Conservation (phyloP, 768 basidiomycete species). For the Leucocoprinus birnbaumii region DNA sequence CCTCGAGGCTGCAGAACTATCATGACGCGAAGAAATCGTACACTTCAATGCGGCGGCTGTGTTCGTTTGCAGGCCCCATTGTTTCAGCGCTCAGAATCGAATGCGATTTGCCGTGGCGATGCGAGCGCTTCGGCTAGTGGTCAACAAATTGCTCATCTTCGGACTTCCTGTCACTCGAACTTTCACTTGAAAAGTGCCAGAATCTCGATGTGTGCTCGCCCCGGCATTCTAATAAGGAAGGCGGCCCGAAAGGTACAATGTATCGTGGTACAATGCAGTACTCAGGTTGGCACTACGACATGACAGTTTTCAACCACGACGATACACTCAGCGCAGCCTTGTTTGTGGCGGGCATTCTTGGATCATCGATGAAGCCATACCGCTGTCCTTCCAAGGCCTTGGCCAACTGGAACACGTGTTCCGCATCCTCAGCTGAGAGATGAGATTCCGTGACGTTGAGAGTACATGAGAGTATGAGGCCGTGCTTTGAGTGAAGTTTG, state of each 20-base stretch:
- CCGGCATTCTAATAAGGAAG: too few relatives aligned
- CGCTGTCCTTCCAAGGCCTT: conserved; percentile 23
- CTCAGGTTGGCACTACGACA: neutral
- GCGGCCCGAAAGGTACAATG: too few relatives aligned
- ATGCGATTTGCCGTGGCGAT: neutral
- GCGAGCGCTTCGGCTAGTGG: neutral
- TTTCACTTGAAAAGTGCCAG: neutral
- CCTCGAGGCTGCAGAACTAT: too few relatives aligned
- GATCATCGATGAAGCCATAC: conserved; percentile 29
- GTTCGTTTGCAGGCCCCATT: too few relatives aligned
- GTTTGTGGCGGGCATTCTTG: neutral
- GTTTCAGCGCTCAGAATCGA: too few relatives aligned
- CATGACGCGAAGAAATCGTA: too few relatives aligned
- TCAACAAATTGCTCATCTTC: too few relatives aligned
- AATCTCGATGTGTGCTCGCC: too few relatives aligned
- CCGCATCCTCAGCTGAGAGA: conserved; percentile 12
- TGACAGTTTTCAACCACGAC: conserved; percentile 17
- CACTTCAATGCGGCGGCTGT: too few relatives aligned
- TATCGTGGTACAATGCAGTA: neutral
- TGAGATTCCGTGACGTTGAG: conserved; percentile 23
- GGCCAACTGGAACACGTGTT: conserved; percentile 12
- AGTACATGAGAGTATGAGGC: conserved; percentile 51
- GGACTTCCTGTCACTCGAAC: neutral
- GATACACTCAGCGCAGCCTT: conserved; percentile 1
- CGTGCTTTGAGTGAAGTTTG: conserved; percentile 60